These are phyloP conservation scores for Boletus vermiculosoides DNA, from an alignment of 768 basidiomycete genomes.

Conservation along the genomic window DNA sequence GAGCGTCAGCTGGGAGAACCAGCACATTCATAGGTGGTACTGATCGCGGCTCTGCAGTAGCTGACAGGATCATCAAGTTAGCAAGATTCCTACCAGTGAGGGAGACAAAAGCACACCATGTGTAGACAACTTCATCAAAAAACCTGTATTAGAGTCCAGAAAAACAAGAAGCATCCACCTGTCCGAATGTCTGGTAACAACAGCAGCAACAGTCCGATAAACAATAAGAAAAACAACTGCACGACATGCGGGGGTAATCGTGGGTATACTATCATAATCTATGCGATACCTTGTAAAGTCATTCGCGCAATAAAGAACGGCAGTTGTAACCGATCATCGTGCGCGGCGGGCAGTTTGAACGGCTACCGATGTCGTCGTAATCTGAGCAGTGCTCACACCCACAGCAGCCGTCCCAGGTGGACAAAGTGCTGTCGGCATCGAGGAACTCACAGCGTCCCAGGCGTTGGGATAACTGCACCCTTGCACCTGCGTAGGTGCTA, in stretches of 20 bases:
- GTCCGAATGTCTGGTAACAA: not conserved
- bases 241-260: not conserved
- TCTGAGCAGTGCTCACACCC: not conserved
- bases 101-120: conserved; percentile 10
- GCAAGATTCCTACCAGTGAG: not conserved
- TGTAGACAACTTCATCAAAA: not conserved
- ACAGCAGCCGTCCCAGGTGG: conserved; percentile 13
- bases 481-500: conserved; percentile 55
- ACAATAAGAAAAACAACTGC: not conserved
- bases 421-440: conserved; percentile 49
- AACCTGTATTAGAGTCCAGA: not conserved
- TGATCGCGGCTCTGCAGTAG: not conserved
- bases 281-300: not conserved
- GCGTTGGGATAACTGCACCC: conserved; percentile 67
- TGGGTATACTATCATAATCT: not conserved
- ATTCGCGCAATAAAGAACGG: not conserved
- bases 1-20: not conserved
- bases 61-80: conserved; percentile 2
- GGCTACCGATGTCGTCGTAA: conserved; percentile 1
- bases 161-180: conserved; percentile 1
- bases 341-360: conserved; percentile 8
- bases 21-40: not conserved
- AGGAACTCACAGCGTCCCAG: conserved; percentile 55
- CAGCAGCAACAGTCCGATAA: not conserved
- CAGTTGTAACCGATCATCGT: not conserved